phyloP scores from a whole-genome alignment of 495 filamentous ascomycete species.

The Lichina pygmaea region DNA sequence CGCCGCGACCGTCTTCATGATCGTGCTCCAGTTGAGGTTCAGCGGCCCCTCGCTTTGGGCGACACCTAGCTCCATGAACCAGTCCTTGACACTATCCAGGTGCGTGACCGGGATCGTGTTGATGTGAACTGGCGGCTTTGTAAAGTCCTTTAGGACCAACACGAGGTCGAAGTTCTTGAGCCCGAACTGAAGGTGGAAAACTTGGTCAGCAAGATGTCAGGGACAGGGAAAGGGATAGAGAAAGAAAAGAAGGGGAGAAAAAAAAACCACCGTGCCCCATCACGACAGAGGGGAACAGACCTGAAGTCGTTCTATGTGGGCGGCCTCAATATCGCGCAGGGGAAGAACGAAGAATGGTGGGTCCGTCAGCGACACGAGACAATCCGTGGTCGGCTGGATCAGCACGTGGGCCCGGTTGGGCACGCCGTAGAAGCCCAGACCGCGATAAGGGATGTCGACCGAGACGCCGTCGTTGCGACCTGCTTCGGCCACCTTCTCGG shows the following conservation, averaged over 20 bases:
- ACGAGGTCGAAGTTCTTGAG: conserved; percentile 98
- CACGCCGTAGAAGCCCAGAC: conserved; percentile 90
- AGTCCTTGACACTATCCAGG: conserved; percentile 88
- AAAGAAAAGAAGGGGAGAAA: neutral
- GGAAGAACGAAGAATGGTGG: conserved; percentile 90
- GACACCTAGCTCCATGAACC: conserved; percentile 86
- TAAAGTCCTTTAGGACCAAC: conserved; percentile 92
- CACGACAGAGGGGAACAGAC: conserved; percentile 10
- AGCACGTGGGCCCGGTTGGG: conserved; percentile 84
- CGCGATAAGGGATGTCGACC: conserved; percentile 88
- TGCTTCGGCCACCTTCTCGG: conserved; percentile 90
- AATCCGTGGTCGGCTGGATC: conserved; percentile 89
- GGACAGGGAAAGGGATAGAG: neutral
- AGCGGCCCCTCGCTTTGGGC: conserved; percentile 83
- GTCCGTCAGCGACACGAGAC: conserved; percentile 91
- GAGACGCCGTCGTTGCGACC: conserved; percentile 52
- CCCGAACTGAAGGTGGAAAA: conserved; percentile 33
- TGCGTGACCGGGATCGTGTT: conserved; percentile 96
- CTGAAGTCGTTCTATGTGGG: conserved; percentile 88
- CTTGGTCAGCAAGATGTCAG: neutral
- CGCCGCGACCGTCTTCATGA: conserved; percentile 95
- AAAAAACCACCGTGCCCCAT: neutral
- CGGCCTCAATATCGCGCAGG: conserved; percentile 83
- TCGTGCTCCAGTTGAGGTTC: conserved; percentile 94
- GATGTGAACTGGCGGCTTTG: conserved; percentile 63